Evolutionary conservation across 2,329 filamentous ascomycete genomes (phyloP), one percentile per base, ranked within the genome.

Genomic region (Parastagonospora avenae): DNA sequence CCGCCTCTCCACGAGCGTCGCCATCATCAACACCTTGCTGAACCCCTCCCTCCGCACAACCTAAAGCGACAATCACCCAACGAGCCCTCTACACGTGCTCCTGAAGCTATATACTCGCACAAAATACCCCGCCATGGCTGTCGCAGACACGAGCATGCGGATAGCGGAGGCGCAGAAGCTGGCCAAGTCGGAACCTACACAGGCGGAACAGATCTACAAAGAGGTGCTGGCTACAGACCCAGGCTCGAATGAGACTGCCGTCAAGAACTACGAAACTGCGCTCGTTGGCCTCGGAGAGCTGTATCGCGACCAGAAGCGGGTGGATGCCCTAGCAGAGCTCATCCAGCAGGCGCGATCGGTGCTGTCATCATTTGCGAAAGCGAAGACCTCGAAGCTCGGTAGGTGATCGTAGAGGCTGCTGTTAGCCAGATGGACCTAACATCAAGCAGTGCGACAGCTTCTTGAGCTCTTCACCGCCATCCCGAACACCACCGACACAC

Each of bases 351-450:
- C 92, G 76, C 86, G 93, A 71, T 89, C 90, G 60, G 90, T 94
- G 38, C 86, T 99, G 60, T 97, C 93, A 51, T 94, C 91, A 59
- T 97, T 99, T 76, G 94, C 94, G 60, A 97, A 97, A 82, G 94
- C 95, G 57, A 99, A 99, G 85, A 97, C 94, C 29, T 91, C 94
- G 49, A 99, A 99, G 79, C 82, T 99, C 57, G 91, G 94, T 97
- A 86, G 60, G 87, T 57, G 38, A 36, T 24, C 16, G 16, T 4
- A 5, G 8, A 8, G 7, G 2, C 19, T 10, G 2, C 4, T 10
- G 2, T 9, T 10, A n/a, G n/a, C 6, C 30, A 14, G 7, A 5
- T 1, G 14, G 15, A 28, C 30, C 55, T 63, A 48, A 66, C 37
- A 2, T 8, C 8, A 42, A 46, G 57, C 63, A 97, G 94, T 99